phyloP scores from a whole-genome alignment of 1,139 yeast species.

The Saccharomyces pastorianus region DNA sequence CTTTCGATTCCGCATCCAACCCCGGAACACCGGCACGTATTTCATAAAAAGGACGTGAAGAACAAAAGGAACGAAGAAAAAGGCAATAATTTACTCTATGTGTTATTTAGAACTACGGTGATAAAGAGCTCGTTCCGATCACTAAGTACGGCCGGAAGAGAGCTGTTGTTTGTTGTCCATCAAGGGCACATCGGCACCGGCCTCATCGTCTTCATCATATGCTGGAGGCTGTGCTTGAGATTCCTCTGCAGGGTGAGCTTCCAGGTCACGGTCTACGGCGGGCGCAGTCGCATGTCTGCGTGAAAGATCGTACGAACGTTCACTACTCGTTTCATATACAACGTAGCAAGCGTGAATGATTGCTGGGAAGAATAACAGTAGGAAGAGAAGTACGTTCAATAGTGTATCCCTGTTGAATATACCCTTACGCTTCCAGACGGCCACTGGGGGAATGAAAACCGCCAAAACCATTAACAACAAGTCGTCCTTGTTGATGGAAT shows the following conservation, averaged over 20 bases:
- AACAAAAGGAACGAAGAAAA: not conserved
- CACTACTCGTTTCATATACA: slow-evolving; percentile 21
- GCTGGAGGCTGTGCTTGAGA: not conserved
- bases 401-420: slow-evolving; percentile 22
- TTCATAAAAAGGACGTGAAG: not conserved
- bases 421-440: slow-evolving; percentile 24
- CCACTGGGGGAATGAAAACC: slow-evolving; percentile 23
- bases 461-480: slow-evolving; percentile 17
- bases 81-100: not conserved
- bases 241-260: not conserved
- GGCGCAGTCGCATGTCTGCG: not conserved
- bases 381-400: slow-evolving; percentile 18
- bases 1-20: not conserved
- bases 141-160: not conserved
- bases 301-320: slow-evolving; percentile 8
- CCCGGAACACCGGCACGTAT: not conserved
- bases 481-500: slow-evolving; percentile 23
- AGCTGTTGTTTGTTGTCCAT: not conserved
- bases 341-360: slow-evolving; percentile 25
- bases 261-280: not conserved
- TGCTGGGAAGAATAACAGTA: slow-evolving; percentile 25
- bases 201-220: not conserved
- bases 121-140: not conserved
- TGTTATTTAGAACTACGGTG: not conserved
- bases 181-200: not conserved